These are phyloP conservation scores for Colletotrichum euphorbiae DNA, from an alignment of 2,329 filamentous ascomycete genomes.

Conservation along the genomic window DNA sequence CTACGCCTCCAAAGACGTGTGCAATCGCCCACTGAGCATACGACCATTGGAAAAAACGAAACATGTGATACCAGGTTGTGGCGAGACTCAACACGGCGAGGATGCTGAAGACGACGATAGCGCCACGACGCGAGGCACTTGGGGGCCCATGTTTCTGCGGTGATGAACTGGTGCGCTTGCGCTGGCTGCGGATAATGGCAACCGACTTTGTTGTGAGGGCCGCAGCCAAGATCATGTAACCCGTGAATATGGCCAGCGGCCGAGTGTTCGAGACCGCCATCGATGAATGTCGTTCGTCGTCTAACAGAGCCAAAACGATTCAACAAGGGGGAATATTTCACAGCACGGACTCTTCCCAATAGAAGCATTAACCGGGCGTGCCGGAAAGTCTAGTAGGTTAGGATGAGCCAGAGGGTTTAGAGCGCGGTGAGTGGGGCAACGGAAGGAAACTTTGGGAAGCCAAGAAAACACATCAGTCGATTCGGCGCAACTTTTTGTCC, in stretches of 20 bases:
- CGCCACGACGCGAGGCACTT: neutral
- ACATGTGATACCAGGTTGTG: conserved; percentile 46
- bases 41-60: conserved; percentile 44
- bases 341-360: neutral
- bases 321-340: no score
- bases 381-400: neutral
- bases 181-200: conserved; percentile 33
- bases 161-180: neutral
- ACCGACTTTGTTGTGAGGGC: conserved; percentile 40
- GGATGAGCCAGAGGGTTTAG: no score
- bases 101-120: conserved; percentile 40
- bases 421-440: conserved; percentile 5
- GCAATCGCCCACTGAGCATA: conserved; percentile 38
- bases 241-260: conserved; percentile 42
- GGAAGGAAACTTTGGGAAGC: conserved; percentile 1
- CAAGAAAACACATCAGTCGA: conserved; percentile 8
- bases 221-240: conserved; percentile 41
- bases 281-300: neutral
- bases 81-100: conserved; percentile 44
- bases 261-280: conserved; percentile 38
- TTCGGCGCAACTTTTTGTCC: conserved; percentile 34
- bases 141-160: neutral
- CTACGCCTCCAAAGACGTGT: conserved; percentile 11
- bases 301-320: neutral
- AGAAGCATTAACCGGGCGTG: neutral